Evolutionary conservation across 2,329 filamentous ascomycete genomes (phyloP).

Genomic region (Ilyonectria destructans): DNA sequence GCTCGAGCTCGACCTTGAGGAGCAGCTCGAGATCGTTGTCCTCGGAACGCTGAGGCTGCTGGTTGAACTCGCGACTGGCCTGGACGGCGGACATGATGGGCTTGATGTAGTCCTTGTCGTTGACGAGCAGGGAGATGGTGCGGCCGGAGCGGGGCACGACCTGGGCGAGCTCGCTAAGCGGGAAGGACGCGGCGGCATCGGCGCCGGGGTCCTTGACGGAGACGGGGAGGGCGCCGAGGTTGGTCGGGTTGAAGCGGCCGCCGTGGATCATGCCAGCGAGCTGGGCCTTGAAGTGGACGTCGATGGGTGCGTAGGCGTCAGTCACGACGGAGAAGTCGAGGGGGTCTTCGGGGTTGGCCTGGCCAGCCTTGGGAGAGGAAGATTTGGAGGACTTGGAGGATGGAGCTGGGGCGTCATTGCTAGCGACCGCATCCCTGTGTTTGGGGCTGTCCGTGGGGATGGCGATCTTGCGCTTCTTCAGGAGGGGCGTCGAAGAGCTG

Average conservation of each 20-base stretch:
- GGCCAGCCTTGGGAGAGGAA: constrained; percentile 41
- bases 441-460: constrained; percentile 51
- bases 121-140: constrained; percentile 60
- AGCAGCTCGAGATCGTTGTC: constrained; percentile 74
- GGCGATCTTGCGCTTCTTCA: constrained; percentile 60
- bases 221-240: constrained; percentile 64
- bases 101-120: constrained; percentile 64
- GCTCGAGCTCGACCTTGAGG: constrained; percentile 69
- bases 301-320: constrained; percentile 60
- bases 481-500: constrained; percentile 47
- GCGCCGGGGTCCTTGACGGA: constrained; percentile 51
- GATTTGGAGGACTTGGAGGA: constrained; percentile 14
- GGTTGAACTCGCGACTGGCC: constrained; percentile 69
- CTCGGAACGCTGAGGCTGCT: constrained; percentile 72
- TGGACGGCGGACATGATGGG: constrained; percentile 72
- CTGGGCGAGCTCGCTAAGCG: constrained; percentile 71
- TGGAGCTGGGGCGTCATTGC: constrained; percentile 39
- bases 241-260: constrained; percentile 68
- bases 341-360: constrained; percentile 60
- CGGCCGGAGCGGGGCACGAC: constrained; percentile 65
- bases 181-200: constrained; percentile 56
- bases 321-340: constrained; percentile 66
- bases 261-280: constrained; percentile 60
- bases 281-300: constrained; percentile 62
- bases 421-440: constrained; percentile 36